Conservation (phyloP, 1,284 basidiomycete species). For the Moesziomyces antarcticus region DNA sequence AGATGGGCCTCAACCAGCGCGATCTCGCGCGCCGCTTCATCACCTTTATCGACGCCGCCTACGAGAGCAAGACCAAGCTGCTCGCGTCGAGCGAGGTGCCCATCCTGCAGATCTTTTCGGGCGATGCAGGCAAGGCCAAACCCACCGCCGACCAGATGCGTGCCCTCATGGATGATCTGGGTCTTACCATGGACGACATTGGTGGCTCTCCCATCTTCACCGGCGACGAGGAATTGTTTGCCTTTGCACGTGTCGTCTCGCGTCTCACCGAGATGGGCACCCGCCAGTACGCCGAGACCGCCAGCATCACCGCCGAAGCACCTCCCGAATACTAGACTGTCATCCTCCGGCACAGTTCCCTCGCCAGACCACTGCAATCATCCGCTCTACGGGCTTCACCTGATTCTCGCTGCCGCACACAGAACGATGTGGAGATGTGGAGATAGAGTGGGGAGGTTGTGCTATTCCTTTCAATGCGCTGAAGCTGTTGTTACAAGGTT, state of each 20-base stretch:
- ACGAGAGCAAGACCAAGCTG: constrained; percentile 65
- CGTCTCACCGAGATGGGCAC: constrained; percentile 65
- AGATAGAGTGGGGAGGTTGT: too few species aligned
- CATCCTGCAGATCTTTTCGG: constrained; percentile 62
- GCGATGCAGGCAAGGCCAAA: constrained; percentile 39
- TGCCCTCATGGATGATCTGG: constrained; percentile 64
- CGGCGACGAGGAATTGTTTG: constrained; percentile 66
- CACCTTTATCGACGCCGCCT: constrained; percentile 91
- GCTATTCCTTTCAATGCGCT: too few species aligned
- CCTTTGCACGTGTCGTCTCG: constrained; percentile 65
- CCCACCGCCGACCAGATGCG: constrained; percentile 62
- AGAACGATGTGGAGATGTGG: too few species aligned
- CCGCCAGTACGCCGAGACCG: constrained; percentile 51
- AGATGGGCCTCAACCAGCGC: constrained; percentile 86
- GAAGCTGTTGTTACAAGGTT: constrained; percentile 5
- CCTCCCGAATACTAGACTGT: constrained; percentile 29
- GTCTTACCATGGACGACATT: constrained; percentile 62
- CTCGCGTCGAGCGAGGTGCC: constrained; percentile 60
- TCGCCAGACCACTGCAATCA: too few species aligned
- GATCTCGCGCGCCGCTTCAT: constrained; percentile 92
- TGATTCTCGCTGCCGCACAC: too few species aligned
- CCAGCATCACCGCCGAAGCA: constrained; percentile 17
- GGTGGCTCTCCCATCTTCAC: constrained; percentile 65
- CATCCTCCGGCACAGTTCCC: background rate
- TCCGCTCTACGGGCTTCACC: too few species aligned